A percentile compares a stretch with the other conserved stretches of the same genome.
Conservation (phyloP, 192 early-diverging fungal genomes). For the Irineochytrium annulatum region DNA sequence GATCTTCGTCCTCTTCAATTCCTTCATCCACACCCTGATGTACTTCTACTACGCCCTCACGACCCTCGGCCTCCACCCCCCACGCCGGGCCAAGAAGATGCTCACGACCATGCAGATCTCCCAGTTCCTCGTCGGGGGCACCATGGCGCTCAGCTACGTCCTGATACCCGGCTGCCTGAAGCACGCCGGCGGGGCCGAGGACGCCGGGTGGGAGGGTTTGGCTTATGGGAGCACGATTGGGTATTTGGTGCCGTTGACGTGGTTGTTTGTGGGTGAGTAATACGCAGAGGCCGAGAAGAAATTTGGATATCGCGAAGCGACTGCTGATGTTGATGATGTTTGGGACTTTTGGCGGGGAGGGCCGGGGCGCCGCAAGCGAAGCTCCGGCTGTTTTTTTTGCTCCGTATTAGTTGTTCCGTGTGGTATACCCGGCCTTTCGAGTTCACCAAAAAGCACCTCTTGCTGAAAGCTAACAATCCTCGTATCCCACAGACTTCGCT, state of each 20-base stretch:
- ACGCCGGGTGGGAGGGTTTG: slow-evolving; percentile 45
- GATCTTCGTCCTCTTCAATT: slow-evolving; percentile 80
- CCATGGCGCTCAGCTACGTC: slow-evolving; percentile 64
- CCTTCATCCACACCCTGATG: slow-evolving; percentile 85
- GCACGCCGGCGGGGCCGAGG: slow-evolving; percentile 40
- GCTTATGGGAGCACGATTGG: slow-evolving; percentile 61
- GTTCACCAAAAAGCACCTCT: too few species aligned
- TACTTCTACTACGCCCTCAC: slow-evolving; percentile 80
- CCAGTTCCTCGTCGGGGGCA: slow-evolving; percentile 73
- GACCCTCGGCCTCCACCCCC: slow-evolving; percentile 67
- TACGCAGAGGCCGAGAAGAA: too few species aligned
- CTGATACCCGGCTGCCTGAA: slow-evolving; percentile 47
- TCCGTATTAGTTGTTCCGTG: background rate
- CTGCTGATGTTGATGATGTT: too few species aligned
- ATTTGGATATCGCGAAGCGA: too few species aligned
- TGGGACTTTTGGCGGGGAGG: too few species aligned
- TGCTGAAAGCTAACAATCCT: too few species aligned
- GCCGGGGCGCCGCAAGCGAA: too few species aligned
- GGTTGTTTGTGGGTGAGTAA: slow-evolving; percentile 58
- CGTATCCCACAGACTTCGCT: slow-evolving; percentile 74
- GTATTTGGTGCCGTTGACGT: slow-evolving; percentile 72
- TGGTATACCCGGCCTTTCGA: too few species aligned
- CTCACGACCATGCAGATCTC: slow-evolving; percentile 78
- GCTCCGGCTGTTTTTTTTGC: background rate
- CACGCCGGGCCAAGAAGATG: slow-evolving; percentile 63